A percentile compares a stretch with the other conserved stretches of the same genome.
Conservation (phyloP, 345 rosid genomes). For the Pelargonium nanum region DNA sequence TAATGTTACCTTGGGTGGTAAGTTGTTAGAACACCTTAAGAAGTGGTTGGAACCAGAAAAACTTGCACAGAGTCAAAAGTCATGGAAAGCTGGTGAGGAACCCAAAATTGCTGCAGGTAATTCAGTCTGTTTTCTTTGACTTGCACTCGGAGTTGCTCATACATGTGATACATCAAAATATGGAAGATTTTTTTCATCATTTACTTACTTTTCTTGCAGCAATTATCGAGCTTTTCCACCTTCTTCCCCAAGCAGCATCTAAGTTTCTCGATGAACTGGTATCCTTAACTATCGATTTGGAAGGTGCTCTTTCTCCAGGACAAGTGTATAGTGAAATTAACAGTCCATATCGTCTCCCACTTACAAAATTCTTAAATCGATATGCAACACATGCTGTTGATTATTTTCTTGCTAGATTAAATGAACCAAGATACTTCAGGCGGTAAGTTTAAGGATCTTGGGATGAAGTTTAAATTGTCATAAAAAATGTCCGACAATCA, state of each 20-base stretch:
- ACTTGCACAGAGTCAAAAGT: constrained; percentile 82
- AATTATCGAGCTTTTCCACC: constrained; percentile 94
- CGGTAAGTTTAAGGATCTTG: constrained; percentile 41
- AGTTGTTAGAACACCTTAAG: constrained; percentile 94
- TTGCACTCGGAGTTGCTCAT: background rate
- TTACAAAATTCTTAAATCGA: constrained; percentile 83
- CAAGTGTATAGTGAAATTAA: constrained; percentile 94
- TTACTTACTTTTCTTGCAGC: constrained; percentile 45
- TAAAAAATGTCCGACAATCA: too few relatives aligned
- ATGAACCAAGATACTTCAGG: constrained; percentile 85
- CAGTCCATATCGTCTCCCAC: constrained; percentile 97
- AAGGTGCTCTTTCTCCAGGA: constrained; percentile 77
- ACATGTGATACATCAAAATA: background rate
- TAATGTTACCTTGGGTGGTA: constrained; percentile 94
- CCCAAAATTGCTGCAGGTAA: constrained; percentile 98
- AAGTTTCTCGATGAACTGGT: constrained; percentile 96
- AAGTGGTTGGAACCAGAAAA: constrained; percentile 99
- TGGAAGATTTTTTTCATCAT: too few relatives aligned
- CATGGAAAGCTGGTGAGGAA: constrained; percentile 99
- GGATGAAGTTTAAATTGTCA: background rate
- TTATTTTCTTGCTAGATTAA: constrained; percentile 84
- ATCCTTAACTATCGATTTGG: constrained; percentile 87
- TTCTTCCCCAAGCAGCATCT: constrained; percentile 94
- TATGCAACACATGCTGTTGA: constrained; percentile 92
- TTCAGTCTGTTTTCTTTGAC: constrained; percentile 6